A percentile compares a stretch with the other conserved stretches of the same genome.
Evolutionary conservation across 192 early-diverging fungal genomes (phyloP).

Genomic region (Coemansia sp.): DNA sequence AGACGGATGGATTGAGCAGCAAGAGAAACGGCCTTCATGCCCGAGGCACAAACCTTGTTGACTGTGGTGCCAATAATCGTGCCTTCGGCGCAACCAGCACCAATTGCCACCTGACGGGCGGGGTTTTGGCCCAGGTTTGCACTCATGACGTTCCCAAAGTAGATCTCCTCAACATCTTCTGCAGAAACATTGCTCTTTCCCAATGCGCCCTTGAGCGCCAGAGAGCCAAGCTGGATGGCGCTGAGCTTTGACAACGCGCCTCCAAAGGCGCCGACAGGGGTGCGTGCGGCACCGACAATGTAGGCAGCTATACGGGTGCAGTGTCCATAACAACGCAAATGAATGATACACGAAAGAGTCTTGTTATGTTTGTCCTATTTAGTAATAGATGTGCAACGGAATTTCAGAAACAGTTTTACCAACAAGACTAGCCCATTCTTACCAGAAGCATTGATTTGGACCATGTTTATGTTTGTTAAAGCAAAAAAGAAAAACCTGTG

Average conservation of each 20-base stretch:
- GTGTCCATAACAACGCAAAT: background rate
- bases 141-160: slow-evolving; percentile 76
- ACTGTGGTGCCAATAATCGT: slow-evolving; percentile 72
- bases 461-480: slow-evolving; percentile 6
- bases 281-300: slow-evolving; percentile 88
- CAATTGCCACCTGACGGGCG: slow-evolving; percentile 77
- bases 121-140: slow-evolving; percentile 86
- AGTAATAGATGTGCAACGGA: background rate
- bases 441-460: slow-evolving; percentile 20
- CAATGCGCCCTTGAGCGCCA: slow-evolving; percentile 78
- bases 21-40: slow-evolving; percentile 77
- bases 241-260: slow-evolving; percentile 82
- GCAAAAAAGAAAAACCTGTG: background rate
- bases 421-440: background rate
- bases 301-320: slow-evolving; percentile 65
- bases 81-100: slow-evolving; percentile 64
- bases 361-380: slow-evolving; percentile 5
- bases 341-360: background rate
- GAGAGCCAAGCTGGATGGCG: slow-evolving; percentile 81
- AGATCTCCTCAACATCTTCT: slow-evolving; percentile 70
- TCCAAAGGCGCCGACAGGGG: slow-evolving; percentile 89
- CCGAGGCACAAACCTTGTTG: slow-evolving; percentile 84
- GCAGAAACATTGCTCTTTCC: slow-evolving; percentile 61
- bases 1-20: slow-evolving; percentile 75
- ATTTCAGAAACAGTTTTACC: background rate